Percentiles rank a stretch among this genome's conserved stretches.
Conservation (phyloP, 176 grass and related monocot species). For the Aechmea fasciata region DNA sequence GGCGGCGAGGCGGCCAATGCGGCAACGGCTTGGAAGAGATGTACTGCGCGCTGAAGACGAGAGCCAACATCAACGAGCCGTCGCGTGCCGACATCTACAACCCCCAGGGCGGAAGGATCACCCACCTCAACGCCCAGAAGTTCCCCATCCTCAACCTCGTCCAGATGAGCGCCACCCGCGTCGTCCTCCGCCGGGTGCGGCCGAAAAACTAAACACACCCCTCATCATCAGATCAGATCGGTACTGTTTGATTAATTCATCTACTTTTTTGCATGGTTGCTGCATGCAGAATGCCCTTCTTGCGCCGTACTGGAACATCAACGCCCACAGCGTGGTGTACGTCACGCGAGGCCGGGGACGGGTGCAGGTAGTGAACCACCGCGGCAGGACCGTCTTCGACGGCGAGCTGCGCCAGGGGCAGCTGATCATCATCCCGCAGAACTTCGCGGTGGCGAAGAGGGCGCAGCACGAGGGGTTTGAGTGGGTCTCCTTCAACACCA, state of each 20-base stretch:
- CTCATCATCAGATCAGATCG: not conserved
- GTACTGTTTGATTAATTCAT: not conserved
- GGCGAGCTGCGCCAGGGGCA: constrained; percentile 24
- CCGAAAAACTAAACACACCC: not conserved
- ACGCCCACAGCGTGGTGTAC: constrained; percentile 30
- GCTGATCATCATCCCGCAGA: constrained; percentile 24
- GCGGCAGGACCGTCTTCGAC: constrained; percentile 27
- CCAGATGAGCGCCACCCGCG: constrained; percentile 31
- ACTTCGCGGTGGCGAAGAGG: constrained; percentile 9
- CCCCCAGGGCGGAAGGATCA: constrained; percentile 25
- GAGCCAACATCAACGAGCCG: constrained; percentile 28
- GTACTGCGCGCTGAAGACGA: constrained; percentile 22
- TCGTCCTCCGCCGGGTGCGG: constrained; percentile 26
- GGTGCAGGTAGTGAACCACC: constrained; percentile 26
- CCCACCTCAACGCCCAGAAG: constrained; percentile 30
- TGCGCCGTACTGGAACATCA: constrained; percentile 36
- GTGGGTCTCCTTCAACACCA: constrained; percentile 34
- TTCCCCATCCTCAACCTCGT: constrained; percentile 28
- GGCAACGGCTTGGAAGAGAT: constrained; percentile 26
- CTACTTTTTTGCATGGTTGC: not conserved
- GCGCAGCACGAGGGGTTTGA: constrained; percentile 18
- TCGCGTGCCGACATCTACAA: constrained; percentile 28
- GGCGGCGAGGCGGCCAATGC: not conserved
- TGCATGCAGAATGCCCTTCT: constrained; percentile 31
- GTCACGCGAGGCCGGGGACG: constrained; percentile 21